These are phyloP conservation scores for Dryadomyces quercivorus DNA, from an alignment of 2,329 filamentous ascomycete genomes.

Conservation along the genomic window DNA sequence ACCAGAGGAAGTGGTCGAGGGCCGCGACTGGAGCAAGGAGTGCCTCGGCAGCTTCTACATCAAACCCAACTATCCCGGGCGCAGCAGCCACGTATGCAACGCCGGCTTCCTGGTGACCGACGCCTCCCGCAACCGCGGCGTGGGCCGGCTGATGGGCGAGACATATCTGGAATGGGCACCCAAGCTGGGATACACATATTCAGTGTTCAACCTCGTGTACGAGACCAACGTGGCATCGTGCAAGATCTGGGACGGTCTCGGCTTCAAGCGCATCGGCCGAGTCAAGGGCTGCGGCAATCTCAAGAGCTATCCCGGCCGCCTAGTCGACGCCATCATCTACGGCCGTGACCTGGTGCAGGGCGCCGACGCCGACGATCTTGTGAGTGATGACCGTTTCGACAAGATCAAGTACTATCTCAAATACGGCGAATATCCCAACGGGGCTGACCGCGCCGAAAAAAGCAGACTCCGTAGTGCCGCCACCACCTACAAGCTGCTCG, in stretches of 20 bases:
- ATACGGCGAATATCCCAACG: slow-evolving; percentile 83
- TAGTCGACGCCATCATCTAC: slow-evolving; percentile 67
- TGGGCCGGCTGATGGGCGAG: slow-evolving; percentile 65
- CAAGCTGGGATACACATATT: slow-evolving; percentile 77
- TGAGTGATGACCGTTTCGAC: slow-evolving; percentile 93
- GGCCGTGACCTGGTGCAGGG: slow-evolving; percentile 49
- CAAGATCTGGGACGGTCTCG: slow-evolving; percentile 82
- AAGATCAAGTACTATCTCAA: slow-evolving; percentile 98
- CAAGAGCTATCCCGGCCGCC: slow-evolving; percentile 53
- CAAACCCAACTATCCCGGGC: slow-evolving; percentile 85
- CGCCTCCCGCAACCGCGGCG: slow-evolving; percentile 59
- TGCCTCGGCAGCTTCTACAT: slow-evolving; percentile 89
- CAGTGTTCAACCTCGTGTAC: slow-evolving; percentile 89
- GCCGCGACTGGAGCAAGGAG: slow-evolving; percentile 64
- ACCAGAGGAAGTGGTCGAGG: slow-evolving; percentile 41
- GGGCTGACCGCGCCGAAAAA: slow-evolving; percentile 91
- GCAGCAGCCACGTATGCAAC: slow-evolving; percentile 86
- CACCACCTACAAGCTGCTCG: slow-evolving; percentile 81
- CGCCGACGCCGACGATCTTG: slow-evolving; percentile 63
- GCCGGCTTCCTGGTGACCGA: slow-evolving; percentile 67
- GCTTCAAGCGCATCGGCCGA: slow-evolving; percentile 83
- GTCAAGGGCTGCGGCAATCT: slow-evolving; percentile 62
- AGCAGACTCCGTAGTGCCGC: slow-evolving; percentile 84
- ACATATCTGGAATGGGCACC: slow-evolving; percentile 68
- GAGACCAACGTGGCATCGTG: slow-evolving; percentile 87